phyloP scores from a whole-genome alignment of 164 flowering plant genomes.

The Piper longum region DNA sequence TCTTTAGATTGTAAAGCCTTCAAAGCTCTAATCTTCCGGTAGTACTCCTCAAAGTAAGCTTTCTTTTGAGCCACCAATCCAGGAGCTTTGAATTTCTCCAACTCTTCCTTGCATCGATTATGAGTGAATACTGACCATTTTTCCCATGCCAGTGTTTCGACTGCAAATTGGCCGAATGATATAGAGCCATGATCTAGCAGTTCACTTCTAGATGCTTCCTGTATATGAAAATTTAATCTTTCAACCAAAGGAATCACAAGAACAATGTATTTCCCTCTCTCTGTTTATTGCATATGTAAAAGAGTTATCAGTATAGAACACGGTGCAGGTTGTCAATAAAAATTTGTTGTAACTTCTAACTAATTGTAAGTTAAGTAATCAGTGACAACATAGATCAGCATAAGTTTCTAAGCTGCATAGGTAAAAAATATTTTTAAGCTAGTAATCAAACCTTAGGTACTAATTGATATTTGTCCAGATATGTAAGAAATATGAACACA shows the following conservation, averaged over 20 bases:
- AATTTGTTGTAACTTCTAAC: too few relatives aligned
- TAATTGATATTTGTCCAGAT: not conserved
- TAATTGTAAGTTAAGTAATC: not conserved
- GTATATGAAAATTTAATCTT: constrained; percentile 1
- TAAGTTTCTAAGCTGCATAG: too few relatives aligned
- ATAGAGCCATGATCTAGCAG: constrained; percentile 21
- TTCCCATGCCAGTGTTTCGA: constrained; percentile 24
- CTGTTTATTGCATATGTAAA: not conserved
- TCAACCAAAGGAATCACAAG: not conserved
- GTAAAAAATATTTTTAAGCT: not conserved
- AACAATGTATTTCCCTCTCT: not conserved
- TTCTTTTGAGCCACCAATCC: constrained; percentile 27
- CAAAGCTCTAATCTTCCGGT: constrained; percentile 14
- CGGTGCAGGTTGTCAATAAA: too few relatives aligned
- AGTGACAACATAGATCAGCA: too few relatives aligned
- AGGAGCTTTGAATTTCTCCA: constrained; percentile 21
- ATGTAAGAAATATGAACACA: not conserved
- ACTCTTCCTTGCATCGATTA: constrained; percentile 19
- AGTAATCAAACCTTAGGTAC: not conserved
- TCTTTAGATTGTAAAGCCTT: constrained; percentile 16
- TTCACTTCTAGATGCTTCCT: constrained; percentile 11
- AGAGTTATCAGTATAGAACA: too few relatives aligned
- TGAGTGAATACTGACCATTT: constrained; percentile 25
- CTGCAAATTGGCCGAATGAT: constrained; percentile 23
- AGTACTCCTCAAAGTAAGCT: constrained; percentile 27